Base-by-base conservation (phyloP, 306 rosid species). In the Biancaea sappan region DNA sequence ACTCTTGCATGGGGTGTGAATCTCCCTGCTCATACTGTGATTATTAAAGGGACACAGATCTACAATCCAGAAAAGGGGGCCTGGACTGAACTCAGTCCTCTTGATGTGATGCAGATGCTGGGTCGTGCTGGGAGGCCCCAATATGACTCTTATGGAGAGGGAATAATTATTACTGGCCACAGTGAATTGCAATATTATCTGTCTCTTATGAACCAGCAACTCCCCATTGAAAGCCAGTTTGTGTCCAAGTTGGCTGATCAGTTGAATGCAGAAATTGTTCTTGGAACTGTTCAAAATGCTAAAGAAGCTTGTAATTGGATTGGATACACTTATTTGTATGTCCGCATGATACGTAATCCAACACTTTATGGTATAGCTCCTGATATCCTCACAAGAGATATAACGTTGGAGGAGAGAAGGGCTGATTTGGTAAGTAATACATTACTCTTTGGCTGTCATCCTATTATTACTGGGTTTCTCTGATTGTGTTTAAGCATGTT, bases 41-140 rank as follows among this genome's bases (percentile, higher is more conserved):
- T 94, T 48, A 91, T 91, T 63, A 94, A 91, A 54, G 98, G 98
- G 52, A 91, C 98, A n/a, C 97, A 94, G 87, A 84, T 94, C 47
- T 94, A 88, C 81, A 89, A 88, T 80, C 98, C 97, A 21, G 96
- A 90, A 51, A 94, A 94, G 83, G 98, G 97, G 26, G 95, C 96
- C 73, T 94, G 97, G 98, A 94, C 97, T 74, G 98, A 91, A 78
- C 85, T 94, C 5, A 91, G 96, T 82, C 98, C 98, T 78, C 88
- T 94, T 63, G 94, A 94, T 77, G 87, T 94, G 56, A 94, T 91
- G 98, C 98, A 91, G 86, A 94, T 94, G 97, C 75, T 91, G 73
- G 98, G 97, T 79, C 96, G 98, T 69, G 98, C 98, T 8, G 98
- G 98, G 70, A 94, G 97, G 84, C 98, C 98, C 31, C 97, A 91